Evolutionary conservation across 495 filamentous ascomycete species (phyloP).

Genomic region (Melanomma pulvis-pyrius): DNA sequence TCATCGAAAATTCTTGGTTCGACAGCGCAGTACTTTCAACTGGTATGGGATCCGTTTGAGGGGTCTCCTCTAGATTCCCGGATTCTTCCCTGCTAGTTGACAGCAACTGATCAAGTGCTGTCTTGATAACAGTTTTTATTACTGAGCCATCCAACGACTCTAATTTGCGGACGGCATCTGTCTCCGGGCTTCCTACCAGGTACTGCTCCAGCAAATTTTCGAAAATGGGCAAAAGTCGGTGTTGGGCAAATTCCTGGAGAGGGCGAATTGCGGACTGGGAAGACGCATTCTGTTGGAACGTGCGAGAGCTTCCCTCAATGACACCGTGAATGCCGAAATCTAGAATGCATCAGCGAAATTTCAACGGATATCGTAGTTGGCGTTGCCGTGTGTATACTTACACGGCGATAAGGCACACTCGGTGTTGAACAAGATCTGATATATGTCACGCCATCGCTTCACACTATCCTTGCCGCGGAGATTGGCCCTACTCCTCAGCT

Average conservation of each 20-base stretch:
- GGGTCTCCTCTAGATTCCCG: too few species aligned
- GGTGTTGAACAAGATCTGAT: neutral
- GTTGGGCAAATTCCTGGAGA: neutral
- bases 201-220: neutral
- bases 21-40: too few species aligned
- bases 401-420: neutral
- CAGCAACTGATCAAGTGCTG: neutral
- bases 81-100: neutral
- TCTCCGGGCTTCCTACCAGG: neutral
- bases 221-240: neutral
- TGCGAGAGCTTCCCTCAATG: neutral
- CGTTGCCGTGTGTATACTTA: neutral
- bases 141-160: neutral
- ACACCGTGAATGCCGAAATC: neutral
- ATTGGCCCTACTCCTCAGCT: neutral
- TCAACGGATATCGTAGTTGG: neutral
- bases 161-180: neutral
- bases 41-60: too few species aligned
- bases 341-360: neutral
- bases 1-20: too few species aligned
- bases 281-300: neutral
- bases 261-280: neutral
- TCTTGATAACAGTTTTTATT: neutral
- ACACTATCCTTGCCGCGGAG: neutral
- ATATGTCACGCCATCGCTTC: neutral